Conservation (phyloP, 2,329 filamentous ascomycete species). For the Mollisiaceae sp. region DNA sequence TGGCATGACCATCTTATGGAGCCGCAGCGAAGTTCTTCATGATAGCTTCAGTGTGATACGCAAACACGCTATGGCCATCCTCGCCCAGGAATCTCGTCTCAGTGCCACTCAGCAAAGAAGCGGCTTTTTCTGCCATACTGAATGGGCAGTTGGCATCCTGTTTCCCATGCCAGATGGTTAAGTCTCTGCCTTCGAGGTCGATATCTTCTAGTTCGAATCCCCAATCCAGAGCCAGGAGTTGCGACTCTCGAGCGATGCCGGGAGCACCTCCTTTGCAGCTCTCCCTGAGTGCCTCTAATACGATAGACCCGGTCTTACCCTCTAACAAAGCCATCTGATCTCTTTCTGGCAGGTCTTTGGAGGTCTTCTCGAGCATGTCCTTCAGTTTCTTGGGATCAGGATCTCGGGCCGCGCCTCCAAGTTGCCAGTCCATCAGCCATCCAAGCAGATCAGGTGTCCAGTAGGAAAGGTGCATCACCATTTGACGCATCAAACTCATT, state of each 20-base stretch:
- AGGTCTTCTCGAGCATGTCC: constrained; percentile 13
- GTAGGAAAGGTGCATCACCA: constrained; percentile 12
- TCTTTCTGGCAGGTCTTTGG: constrained; percentile 11
- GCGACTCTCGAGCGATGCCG: constrained; percentile 14
- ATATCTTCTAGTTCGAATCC: constrained; percentile 27
- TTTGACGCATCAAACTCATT: constrained; percentile 17
- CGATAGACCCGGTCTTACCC: not conserved
- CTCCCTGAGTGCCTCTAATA: not conserved
- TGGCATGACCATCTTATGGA: not conserved
- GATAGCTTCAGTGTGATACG: too few relatives aligned
- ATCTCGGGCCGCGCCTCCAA: constrained; percentile 18
- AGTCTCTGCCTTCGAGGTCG: constrained; percentile 16
- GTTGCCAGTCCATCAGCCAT: constrained; percentile 19
- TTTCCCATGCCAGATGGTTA: constrained; percentile 30
- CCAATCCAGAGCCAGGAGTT: constrained; percentile 23
- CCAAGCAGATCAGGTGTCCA: constrained; percentile 13
- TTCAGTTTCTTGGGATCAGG: constrained; percentile 21
- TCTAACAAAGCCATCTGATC: constrained; percentile 15
- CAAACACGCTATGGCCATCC: too few relatives aligned
- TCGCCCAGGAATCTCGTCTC: constrained; percentile 15
- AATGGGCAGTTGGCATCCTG: constrained; percentile 28
- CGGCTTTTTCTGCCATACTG: constrained; percentile 26
- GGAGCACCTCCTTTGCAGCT: constrained; percentile 18
- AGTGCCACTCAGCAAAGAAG: constrained; percentile 3
- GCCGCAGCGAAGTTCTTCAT: not conserved